Percentiles rank a stretch among this genome's conserved stretches.
These are phyloP conservation scores for Penicillium aurantiogriseum DNA, from an alignment of 2,329 filamentous ascomycete species.

Conservation along the genomic window DNA sequence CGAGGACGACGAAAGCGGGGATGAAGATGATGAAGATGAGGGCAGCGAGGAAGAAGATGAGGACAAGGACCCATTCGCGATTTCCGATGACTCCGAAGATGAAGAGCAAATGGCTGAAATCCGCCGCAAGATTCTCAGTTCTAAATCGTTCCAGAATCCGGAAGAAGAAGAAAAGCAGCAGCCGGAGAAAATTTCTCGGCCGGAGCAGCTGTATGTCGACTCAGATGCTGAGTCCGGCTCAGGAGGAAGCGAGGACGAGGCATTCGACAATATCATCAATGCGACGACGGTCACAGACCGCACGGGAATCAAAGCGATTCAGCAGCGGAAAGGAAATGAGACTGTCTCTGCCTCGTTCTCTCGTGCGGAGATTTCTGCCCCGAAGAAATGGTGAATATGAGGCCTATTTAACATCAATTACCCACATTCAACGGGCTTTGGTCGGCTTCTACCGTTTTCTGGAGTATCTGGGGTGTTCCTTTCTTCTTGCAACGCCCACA, in stretches of 20 bases:
- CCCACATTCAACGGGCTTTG: neutral
- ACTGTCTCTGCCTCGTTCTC: slow-evolving; percentile 51
- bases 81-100: slow-evolving; percentile 77
- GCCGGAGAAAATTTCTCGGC: slow-evolving; percentile 62
- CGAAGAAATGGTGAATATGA: slow-evolving; percentile 43
- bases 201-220: slow-evolving; percentile 55
- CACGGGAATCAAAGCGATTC: slow-evolving; percentile 67
- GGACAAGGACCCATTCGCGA: slow-evolving; percentile 66
- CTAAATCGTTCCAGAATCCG: slow-evolving; percentile 76
- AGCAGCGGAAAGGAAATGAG: slow-evolving; percentile 54
- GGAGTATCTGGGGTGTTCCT: neutral
- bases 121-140: slow-evolving; percentile 81
- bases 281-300: slow-evolving; percentile 86
- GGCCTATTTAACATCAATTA: neutral
- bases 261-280: slow-evolving; percentile 90
- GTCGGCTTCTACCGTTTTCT: neutral
- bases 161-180: slow-evolving; percentile 51
- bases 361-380: slow-evolving; percentile 49
- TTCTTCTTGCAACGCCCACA: neutral
- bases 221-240: slow-evolving; percentile 70
- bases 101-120: slow-evolving; percentile 93
- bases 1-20: slow-evolving; percentile 46
- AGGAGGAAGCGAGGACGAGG: slow-evolving; percentile 64
- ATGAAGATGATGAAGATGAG: slow-evolving; percentile 47
- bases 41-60: slow-evolving; percentile 46